phyloP scores from a whole-genome alignment of 2,329 filamentous ascomycete species.

The Colletotrichum lini region DNA sequence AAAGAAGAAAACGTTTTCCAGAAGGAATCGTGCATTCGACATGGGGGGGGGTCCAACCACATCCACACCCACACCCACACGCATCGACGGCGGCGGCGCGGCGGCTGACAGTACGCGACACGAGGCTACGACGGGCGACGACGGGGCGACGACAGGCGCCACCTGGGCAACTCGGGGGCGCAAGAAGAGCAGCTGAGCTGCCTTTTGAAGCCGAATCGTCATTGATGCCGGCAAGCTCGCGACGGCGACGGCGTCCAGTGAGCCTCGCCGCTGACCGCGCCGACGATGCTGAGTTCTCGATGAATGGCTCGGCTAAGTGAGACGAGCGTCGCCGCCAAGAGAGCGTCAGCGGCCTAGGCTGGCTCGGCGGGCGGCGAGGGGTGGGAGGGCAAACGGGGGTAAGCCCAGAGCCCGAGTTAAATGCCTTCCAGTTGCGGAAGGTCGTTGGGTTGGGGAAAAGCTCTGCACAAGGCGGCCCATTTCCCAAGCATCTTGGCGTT shows the following conservation, averaged over 20 bases:
- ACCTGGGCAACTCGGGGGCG: neutral
- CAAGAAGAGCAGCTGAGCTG: slow-evolving; percentile 7
- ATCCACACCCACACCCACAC: too few relatives aligned
- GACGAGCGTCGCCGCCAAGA: slow-evolving; percentile 26
- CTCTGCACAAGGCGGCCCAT: neutral
- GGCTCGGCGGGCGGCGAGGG: slow-evolving; percentile 28
- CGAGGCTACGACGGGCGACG: too few relatives aligned
- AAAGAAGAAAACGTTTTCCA: neutral
- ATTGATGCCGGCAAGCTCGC: slow-evolving; percentile 31
- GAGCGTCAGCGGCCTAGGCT: slow-evolving; percentile 33
- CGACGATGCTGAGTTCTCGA: neutral
- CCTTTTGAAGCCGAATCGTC: slow-evolving; percentile 24
- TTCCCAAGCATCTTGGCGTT: slow-evolving; percentile 19
- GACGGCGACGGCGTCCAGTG: slow-evolving; percentile 11
- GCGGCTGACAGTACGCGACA: slow-evolving; percentile 1
- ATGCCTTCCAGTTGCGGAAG: slow-evolving; percentile 33
- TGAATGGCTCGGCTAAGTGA: slow-evolving; percentile 18
- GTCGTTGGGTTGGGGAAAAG: slow-evolving; percentile 2
- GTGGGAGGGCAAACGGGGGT: too few relatives aligned
- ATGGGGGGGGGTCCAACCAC: neutral
- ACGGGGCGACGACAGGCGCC: neutral
- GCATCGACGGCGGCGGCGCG: too few relatives aligned
- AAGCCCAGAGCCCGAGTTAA: neutral
- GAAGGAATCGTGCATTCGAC: slow-evolving; percentile 9
- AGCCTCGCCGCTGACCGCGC: neutral